These are phyloP conservation scores for Platanthera zijinensis DNA, from an alignment of 106 monocot genomes.

Conservation along the genomic window DNA sequence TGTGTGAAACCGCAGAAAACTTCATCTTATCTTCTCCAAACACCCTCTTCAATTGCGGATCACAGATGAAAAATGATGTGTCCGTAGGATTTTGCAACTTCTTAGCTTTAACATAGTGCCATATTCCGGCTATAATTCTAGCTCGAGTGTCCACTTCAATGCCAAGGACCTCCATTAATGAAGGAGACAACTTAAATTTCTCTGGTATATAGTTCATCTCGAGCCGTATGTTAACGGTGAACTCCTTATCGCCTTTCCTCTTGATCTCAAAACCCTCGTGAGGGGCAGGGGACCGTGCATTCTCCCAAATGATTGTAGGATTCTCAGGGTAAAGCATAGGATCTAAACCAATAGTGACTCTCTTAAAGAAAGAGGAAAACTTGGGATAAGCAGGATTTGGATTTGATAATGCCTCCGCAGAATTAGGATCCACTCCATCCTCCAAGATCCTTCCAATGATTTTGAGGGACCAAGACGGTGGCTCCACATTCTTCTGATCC, in stretches of 20 bases:
- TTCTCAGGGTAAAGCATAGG: constrained; percentile 78
- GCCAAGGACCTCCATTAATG: constrained; percentile 73
- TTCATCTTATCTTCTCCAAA: constrained; percentile 92
- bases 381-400: constrained; percentile 66
- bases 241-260: constrained; percentile 90
- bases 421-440: constrained; percentile 52
- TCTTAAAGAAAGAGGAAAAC: constrained; percentile 84
- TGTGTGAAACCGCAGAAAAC: constrained; percentile 86
- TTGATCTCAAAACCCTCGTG: constrained; percentile 95
- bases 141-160: constrained; percentile 86
- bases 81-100: constrained; percentile 90
- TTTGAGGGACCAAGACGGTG: constrained; percentile 86
- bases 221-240: constrained; percentile 48
- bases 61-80: constrained; percentile 78
- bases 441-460: constrained; percentile 78
- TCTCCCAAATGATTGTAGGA: constrained; percentile 75
- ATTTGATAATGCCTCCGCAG: constrained; percentile 32
- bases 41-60: constrained; percentile 68
- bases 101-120: constrained; percentile 95
- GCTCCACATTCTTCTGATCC: constrained; percentile 39
- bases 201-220: constrained; percentile 93
- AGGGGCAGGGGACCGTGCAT: constrained; percentile 48
- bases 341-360: constrained; percentile 63
- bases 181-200: constrained; percentile 72
- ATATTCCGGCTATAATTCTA: constrained; percentile 74